phyloP scores from a whole-genome alignment of 2,329 filamentous ascomycete genomes.

The Fusarium nurragi region DNA sequence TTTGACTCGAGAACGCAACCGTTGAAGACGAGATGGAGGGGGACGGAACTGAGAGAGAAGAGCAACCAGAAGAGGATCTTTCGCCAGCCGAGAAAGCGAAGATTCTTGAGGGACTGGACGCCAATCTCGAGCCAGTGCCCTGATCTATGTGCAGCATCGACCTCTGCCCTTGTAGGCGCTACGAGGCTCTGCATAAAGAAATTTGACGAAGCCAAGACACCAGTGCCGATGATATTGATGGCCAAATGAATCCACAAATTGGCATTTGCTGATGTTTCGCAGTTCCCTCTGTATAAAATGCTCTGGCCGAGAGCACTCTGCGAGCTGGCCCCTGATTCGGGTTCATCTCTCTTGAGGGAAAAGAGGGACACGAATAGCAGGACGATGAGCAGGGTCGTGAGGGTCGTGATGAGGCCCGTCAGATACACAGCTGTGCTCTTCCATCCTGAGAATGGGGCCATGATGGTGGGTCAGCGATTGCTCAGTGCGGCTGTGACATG shows the following conservation, averaged over 20 bases:
- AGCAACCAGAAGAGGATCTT: slow-evolving; percentile 19
- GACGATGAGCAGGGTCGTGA: slow-evolving; percentile 5
- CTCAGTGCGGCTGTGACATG: not conserved
- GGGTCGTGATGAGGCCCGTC: slow-evolving; percentile 3
- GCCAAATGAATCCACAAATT: slow-evolving; percentile 29
- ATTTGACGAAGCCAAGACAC: slow-evolving; percentile 49
- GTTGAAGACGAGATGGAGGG: slow-evolving; percentile 24
- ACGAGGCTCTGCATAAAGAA: slow-evolving; percentile 51
- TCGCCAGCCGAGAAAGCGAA: slow-evolving; percentile 10
- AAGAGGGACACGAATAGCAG: slow-evolving; percentile 25
- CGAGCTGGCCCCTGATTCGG: rapidly evolving
- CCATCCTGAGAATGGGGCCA: slow-evolving; percentile 14
- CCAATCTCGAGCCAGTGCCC: slow-evolving; percentile 39
- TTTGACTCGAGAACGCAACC: slow-evolving; percentile 21
- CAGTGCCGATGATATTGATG: slow-evolving; percentile 38
- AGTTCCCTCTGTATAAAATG: slow-evolving; percentile 1
- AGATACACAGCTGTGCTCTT: slow-evolving; percentile 22
- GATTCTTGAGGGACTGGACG: slow-evolving; percentile 35
- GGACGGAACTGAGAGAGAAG: slow-evolving; percentile 13
- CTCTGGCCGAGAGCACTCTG: slow-evolving; percentile 8
- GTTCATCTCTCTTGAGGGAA: not conserved
- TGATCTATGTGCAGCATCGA: slow-evolving; percentile 39
- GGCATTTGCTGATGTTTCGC: not conserved
- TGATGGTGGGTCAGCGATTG: not conserved
- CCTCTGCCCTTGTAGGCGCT: slow-evolving; percentile 47